These are phyloP conservation scores for Colletotrichum lindemuthianum DNA, from an alignment of 2,329 filamentous ascomycete genomes.

Conservation along the genomic window DNA sequence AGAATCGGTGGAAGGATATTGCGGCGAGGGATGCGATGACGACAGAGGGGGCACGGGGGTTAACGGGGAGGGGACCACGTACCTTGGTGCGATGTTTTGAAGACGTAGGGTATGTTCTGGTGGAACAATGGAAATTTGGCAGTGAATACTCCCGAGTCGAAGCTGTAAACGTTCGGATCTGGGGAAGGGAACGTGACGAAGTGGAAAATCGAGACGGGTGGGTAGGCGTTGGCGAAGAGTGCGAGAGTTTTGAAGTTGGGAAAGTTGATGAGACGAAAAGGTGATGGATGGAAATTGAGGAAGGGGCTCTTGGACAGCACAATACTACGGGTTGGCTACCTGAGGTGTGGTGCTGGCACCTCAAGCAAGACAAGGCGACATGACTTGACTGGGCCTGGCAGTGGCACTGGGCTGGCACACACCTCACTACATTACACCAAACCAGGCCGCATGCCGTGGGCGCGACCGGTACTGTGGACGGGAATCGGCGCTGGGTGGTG, in stretches of 20 bases:
- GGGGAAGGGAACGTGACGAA: conserved; percentile 36
- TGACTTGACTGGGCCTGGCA: conserved; percentile 8
- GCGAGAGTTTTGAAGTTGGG: conserved; percentile 43
- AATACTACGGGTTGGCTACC: conserved; percentile 23
- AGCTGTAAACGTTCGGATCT: conserved; percentile 25
- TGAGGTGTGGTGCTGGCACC: neutral
- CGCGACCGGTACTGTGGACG: too few species aligned
- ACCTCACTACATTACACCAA: too few species aligned
- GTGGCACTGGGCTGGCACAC: conserved; percentile 14
- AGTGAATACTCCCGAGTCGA: conserved; percentile 29
- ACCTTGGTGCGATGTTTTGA: conserved; percentile 38
- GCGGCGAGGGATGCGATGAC: conserved; percentile 49
- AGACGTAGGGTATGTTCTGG: conserved; percentile 30
- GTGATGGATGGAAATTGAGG: conserved; percentile 44
- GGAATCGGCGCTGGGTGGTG: too few species aligned
- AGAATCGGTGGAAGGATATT: conserved; percentile 30
- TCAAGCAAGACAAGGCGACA: conserved; percentile 35
- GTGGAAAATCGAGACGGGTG: conserved; percentile 33
- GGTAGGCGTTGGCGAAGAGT: conserved; percentile 40
- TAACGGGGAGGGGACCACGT: conserved; percentile 35
- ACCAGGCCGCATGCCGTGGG: too few species aligned
- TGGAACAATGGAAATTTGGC: conserved; percentile 29
- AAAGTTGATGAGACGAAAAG: conserved; percentile 46
- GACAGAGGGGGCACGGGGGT: conserved; percentile 49
- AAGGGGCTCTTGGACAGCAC: conserved; percentile 43